These are phyloP conservation scores for Sesbania bispinosa DNA, from an alignment of 306 rosid genomes.

Conservation along the genomic window DNA sequence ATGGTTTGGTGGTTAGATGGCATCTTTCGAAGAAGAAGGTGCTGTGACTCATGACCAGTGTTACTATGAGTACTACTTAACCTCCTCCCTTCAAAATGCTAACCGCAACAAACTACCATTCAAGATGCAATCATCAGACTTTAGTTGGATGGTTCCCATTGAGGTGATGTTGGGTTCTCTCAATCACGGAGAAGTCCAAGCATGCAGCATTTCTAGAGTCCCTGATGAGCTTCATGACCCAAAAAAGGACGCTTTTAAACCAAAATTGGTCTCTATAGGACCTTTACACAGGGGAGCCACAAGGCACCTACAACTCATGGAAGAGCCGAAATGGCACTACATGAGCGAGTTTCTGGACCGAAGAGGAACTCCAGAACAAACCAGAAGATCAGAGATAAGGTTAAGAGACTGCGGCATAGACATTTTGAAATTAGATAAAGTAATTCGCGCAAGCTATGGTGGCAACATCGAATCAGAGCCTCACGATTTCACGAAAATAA, in stretches of 20 bases:
- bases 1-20: too few relatives aligned
- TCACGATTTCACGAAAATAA: conserved; percentile 29
- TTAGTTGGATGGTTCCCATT: background rate
- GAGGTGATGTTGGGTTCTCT: background rate
- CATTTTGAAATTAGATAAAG: too few relatives aligned
- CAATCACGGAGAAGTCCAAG: background rate
- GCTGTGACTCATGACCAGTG: too few relatives aligned
- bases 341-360: conserved; percentile 20
- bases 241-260: conserved; percentile 27
- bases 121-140: background rate
- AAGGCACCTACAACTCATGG: conserved; percentile 28
- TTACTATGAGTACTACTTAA: too few relatives aligned
- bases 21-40: too few relatives aligned
- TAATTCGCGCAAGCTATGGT: conserved; percentile 34
- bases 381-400: too few relatives aligned
- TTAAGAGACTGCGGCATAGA: too few relatives aligned
- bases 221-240: conserved; percentile 20
- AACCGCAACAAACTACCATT: too few relatives aligned
- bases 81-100: too few relatives aligned
- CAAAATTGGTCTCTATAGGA: conserved; percentile 29
- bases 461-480: conserved; percentile 24
- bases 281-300: conserved; percentile 30
- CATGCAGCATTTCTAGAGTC: conserved; percentile 26
- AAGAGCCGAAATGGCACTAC: conserved; percentile 39
- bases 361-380: conserved; percentile 23